Conservation (phyloP, 345 rosid species). For the Aquilaria sinensis region DNA sequence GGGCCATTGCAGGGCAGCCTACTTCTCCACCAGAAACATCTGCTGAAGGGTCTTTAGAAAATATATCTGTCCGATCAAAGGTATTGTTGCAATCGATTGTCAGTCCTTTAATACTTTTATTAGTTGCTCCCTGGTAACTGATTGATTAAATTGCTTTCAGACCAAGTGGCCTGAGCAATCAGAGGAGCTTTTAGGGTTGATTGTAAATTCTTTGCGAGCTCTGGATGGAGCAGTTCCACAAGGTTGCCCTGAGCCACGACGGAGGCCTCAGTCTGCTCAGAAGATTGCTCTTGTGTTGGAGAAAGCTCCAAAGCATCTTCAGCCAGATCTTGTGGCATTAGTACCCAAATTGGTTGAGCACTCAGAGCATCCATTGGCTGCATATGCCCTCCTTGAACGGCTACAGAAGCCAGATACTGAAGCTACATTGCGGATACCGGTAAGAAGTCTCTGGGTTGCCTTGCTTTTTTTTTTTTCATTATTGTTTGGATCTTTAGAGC, state of each 20-base stretch:
- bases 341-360: slow-evolving; percentile 98
- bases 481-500: neutral
- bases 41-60: slow-evolving; percentile 49
- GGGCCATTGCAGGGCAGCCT: slow-evolving; percentile 56
- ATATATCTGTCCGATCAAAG: slow-evolving; percentile 67
- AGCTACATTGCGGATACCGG: slow-evolving; percentile 72
- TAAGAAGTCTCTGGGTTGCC: slow-evolving; percentile 35
- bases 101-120: slow-evolving; percentile 11
- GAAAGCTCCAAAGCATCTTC: slow-evolving; percentile 92
- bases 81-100: slow-evolving; percentile 27
- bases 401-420: slow-evolving; percentile 88
- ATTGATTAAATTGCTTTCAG: slow-evolving; percentile 38
- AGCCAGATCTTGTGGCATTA: slow-evolving; percentile 79
- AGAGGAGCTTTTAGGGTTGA: slow-evolving; percentile 95
- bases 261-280: slow-evolving; percentile 93
- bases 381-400: slow-evolving; percentile 79
- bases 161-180: slow-evolving; percentile 98
- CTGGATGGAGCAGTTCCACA: slow-evolving; percentile 94
- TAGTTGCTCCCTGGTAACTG: slow-evolving; percentile 16
- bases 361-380: slow-evolving; percentile 92
- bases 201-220: slow-evolving; percentile 90
- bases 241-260: slow-evolving; percentile 90
- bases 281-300: slow-evolving; percentile 91
- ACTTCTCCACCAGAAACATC: slow-evolving; percentile 52
- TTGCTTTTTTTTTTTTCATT: slow-evolving; percentile 5